Percentiles rank a stretch among this genome's conserved stretches.
These are phyloP conservation scores for Tolypocladium amazonense DNA, from an alignment of 2,329 filamentous ascomycete species.

Conservation along the genomic window DNA sequence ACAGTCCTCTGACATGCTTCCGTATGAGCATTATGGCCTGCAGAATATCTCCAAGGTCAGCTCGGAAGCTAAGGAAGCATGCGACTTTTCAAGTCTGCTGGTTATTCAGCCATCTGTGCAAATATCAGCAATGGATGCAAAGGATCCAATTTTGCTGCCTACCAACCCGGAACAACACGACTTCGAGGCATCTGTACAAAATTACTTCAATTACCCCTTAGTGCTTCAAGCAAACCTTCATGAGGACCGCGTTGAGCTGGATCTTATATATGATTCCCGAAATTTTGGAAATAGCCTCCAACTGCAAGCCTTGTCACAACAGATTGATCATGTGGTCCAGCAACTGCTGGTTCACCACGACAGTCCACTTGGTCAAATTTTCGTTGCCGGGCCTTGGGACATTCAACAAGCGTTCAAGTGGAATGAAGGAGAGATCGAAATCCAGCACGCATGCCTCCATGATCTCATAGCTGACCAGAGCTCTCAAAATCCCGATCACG, in stretches of 20 bases:
- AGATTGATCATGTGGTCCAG: background rate
- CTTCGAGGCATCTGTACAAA: background rate
- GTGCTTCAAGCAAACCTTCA: background rate
- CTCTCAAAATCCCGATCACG: slow-evolving; percentile 7
- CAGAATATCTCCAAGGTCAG: background rate
- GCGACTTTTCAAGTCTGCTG: background rate
- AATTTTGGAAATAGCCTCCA: background rate
- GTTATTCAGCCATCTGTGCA: background rate
- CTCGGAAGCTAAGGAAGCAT: background rate
- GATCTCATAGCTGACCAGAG: background rate
- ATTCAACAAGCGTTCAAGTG: background rate
- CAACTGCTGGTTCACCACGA: background rate
- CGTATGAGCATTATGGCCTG: background rate
- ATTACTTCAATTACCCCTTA: background rate
- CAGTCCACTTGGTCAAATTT: background rate
- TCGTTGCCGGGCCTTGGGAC: slow-evolving; percentile 1
- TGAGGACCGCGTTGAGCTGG: background rate
- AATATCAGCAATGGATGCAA: background rate
- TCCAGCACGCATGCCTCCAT: background rate
- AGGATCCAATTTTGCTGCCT: background rate
- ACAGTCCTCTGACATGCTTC: background rate
- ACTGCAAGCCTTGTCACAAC: background rate
- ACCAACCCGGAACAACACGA: background rate
- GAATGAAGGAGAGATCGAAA: background rate
- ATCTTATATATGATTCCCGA: background rate